Conservation (phyloP, 768 basidiomycete genomes). For the Grammothele lineata region DNA sequence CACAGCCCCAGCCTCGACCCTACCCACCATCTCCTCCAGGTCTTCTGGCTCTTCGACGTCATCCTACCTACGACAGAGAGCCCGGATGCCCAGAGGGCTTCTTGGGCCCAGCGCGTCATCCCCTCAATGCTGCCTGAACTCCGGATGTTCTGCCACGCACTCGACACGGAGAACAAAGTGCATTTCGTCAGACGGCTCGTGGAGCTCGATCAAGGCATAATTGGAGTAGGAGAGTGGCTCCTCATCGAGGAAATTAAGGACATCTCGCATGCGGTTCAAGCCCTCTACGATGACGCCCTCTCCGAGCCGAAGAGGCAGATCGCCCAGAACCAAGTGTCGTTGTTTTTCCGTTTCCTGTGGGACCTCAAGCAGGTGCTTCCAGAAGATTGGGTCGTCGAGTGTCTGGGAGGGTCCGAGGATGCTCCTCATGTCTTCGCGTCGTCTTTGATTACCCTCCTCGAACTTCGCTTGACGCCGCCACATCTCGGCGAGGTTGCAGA, state of each 20-base stretch:
- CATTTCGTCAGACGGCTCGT: constrained; percentile 52
- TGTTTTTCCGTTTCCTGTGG: constrained; percentile 46
- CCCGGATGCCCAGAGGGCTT: constrained; percentile 30
- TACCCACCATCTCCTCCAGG: constrained; percentile 48
- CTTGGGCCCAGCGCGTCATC: constrained; percentile 52
- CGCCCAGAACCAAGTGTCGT: constrained; percentile 44
- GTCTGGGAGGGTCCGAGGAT: constrained; percentile 41
- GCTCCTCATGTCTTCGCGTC: constrained; percentile 36
- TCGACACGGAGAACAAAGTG: constrained; percentile 53
- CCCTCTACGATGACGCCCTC: constrained; percentile 27
- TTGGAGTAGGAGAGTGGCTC: constrained; percentile 68
- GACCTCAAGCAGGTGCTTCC: constrained; percentile 40
- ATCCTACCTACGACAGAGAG: constrained; percentile 41
- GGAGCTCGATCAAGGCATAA: constrained; percentile 49
- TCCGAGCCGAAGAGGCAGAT: constrained; percentile 34
- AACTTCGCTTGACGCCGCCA: constrained; percentile 42
- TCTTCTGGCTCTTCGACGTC: constrained; percentile 52
- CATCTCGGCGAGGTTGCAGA: constrained; percentile 41
- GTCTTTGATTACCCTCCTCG: constrained; percentile 44
- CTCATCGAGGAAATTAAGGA: constrained; percentile 58
- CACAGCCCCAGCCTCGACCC: constrained; percentile 46
- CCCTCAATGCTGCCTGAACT: constrained; percentile 56
- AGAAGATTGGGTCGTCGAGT: constrained; percentile 39
- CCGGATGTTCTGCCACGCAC: constrained; percentile 46
- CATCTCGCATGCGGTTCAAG: constrained; percentile 37